Base-by-base conservation (phyloP, 306 rosid genomes). In the Pterocarpus santalinus region DNA sequence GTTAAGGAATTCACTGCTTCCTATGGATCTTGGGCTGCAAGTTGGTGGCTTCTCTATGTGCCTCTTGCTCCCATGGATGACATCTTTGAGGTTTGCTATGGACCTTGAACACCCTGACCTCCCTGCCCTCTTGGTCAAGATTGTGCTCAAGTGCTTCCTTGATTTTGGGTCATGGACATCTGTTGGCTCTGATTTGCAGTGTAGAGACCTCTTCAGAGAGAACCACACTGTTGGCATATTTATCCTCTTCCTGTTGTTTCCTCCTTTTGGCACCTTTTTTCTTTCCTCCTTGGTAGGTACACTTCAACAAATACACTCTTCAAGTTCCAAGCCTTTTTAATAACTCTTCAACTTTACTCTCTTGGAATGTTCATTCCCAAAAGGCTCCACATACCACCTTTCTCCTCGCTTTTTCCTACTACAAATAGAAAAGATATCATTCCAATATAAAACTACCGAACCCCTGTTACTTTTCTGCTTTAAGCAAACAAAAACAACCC, bases 91-190 rank as follows among this genome's bases (percentile, higher is more conserved):
- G 85, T 94, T 94, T 35, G 98, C 94, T 39, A 94, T 94, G 52
- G 97, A 91, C 89, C 97, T 91, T 39, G 98, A 94, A 84, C 98
- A 94, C 0, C 98, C 97, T 51, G 97, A 94, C 83, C 94, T 87
- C 3, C 92, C 69, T 74, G 81, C 86, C 77, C 87, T 94, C 80
- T 90, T 86, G 0, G 98, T 94, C 85, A 82, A 85, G 91, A 91
- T 91, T 86, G 97, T 86, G 83, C 85, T 68, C 80, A 91, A 76
- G 1, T 91, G 93, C 73, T 87, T 90, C 71, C 90, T 88, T n/a
- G 92, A 77, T 72, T 90, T 90, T 51, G 97, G 97, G 70, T 87
- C 94, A 85, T 93, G 94, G 55, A 93, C 97, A 12, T 93, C 97
- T 46, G 97, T 84, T 72, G 93, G 86, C 84, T 93, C 94, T 78